Conservation (phyloP, 1,284 basidiomycete species). For the Irpex lacteus region DNA sequence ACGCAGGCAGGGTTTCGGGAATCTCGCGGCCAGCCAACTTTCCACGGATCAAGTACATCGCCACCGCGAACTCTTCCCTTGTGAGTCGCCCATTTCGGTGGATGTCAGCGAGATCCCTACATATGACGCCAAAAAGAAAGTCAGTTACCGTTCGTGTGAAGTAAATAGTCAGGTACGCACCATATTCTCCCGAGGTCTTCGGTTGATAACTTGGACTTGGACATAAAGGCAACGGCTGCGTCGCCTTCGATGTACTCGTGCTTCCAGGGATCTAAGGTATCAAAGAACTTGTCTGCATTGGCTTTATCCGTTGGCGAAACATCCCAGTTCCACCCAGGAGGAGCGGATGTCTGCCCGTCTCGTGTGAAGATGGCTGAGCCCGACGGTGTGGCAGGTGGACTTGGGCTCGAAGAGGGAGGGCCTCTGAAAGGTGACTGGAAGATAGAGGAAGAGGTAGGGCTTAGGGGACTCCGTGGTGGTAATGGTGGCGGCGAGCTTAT, state of each 20-base stretch:
- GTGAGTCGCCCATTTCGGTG: conserved; percentile 85
- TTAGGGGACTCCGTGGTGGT: background rate
- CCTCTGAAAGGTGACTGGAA: background rate
- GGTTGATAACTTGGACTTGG: conserved; percentile 85
- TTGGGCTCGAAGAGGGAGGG: background rate
- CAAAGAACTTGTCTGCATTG: conserved; percentile 81
- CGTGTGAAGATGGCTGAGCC: background rate
- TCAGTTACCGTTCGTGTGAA: background rate
- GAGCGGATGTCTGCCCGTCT: background rate
- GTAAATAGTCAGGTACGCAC: conserved; percentile 42
- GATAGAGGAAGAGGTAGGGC: background rate
- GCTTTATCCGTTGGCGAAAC: conserved; percentile 81
- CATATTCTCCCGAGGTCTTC: conserved; percentile 88
- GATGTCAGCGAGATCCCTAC: conserved; percentile 94
- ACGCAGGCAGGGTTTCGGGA: conserved; percentile 53
- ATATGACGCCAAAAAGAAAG: conserved; percentile 9
- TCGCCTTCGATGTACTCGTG: conserved; percentile 89
- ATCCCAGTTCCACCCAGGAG: conserved; percentile 58
- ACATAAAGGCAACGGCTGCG: conserved; percentile 93
- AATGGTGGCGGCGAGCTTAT: background rate
- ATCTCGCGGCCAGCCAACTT: conserved; percentile 81
- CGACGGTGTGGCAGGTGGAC: background rate
- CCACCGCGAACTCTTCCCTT: conserved; percentile 94
- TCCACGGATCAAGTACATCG: conserved; percentile 90
- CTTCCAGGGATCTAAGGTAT: conserved; percentile 73